Base-by-base conservation (phyloP, 768 basidiomycete genomes). In the Mycena polygramma region DNA sequence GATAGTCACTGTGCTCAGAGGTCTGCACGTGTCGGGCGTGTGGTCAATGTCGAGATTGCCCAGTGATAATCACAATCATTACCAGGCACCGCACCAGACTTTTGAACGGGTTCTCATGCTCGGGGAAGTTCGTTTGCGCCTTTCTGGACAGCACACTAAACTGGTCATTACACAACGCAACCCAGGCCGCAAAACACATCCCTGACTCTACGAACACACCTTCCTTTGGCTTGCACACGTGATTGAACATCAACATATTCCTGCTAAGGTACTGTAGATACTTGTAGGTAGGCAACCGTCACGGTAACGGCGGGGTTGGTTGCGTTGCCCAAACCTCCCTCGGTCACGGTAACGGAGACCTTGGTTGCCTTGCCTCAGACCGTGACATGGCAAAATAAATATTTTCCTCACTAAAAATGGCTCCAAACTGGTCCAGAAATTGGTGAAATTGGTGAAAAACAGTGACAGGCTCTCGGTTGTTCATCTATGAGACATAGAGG, bases 231-330 rank as follows among this genome's bases (percentile, higher is more conserved):
- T 61, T 0, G 60, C 60, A 0, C 15, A 61, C 13, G 46, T n/a
- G 0, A 36, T 48, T 20, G 26, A 48, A 7, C 35, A 49, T 14
- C 5, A 61, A 49, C 9, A 61, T 36, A 49, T 61, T 37, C 60
- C 60, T 6, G 46, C 46, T 6, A 61, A 61, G 36, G 60, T 61
- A n/a, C n/a, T n/a, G n/a, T n/a, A n/a, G n/a, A n/a, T n/a, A n/a
- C n/a, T n/a, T n/a, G n/a, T n/a, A n/a, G n/a, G n/a, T n/a, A n/a
- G n/a, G n/a, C n/a, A n/a, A n/a, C n/a, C n/a, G n/a, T n/a, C n/a
- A n/a, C n/a, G n/a, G n/a, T n/a, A n/a, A n/a, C n/a, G n/a, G n/a
- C n/a, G n/a, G n/a, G n/a, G n/a, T n/a, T n/a, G n/a, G n/a, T n/a
- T n/a, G n/a, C n/a, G n/a, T n/a, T n/a, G n/a, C n/a, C n/a, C n/a